phyloP scores from a whole-genome alignment of 1,284 basidiomycete genomes.

The Melampsora larici-populina region DNA sequence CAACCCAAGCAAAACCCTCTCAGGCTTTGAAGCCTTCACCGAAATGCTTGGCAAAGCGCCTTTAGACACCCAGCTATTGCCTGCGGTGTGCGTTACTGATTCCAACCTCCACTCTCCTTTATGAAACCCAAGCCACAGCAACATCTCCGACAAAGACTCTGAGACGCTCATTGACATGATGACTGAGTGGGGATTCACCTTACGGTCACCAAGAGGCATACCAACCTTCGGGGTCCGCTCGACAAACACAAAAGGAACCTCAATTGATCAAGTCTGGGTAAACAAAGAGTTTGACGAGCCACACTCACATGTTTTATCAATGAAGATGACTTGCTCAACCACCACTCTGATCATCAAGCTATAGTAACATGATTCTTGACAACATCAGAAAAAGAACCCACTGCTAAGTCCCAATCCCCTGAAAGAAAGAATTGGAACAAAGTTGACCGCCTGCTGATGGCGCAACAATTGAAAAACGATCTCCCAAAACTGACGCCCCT shows the following conservation, averaged over 20 bases:
- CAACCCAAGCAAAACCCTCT: background rate
- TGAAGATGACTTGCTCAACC: background rate
- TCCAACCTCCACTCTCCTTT: background rate
- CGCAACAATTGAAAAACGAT: background rate
- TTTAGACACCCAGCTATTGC: background rate
- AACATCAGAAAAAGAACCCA: background rate
- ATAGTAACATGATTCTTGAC: background rate
- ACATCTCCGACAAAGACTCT: background rate
- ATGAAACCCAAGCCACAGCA: conserved; percentile 2
- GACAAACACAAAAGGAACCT: background rate
- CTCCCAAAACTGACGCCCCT: background rate
- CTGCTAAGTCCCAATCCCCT: background rate
- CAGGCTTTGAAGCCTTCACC: background rate
- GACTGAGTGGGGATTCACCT: background rate
- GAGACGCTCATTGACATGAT: background rate
- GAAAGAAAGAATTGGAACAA: background rate
- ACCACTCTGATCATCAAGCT: conserved; percentile 28
- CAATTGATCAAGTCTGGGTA: conserved; percentile 12
- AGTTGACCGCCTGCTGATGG: background rate
- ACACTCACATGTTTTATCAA: background rate
- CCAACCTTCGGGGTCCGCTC: background rate
- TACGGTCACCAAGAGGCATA: conserved; percentile 2
- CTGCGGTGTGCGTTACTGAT: background rate
- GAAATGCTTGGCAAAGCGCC: background rate
- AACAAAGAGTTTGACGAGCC: background rate